Evolutionary conservation across 257 asterid species (phyloP).

Genomic region (Eucommia ulmoides): DNA sequence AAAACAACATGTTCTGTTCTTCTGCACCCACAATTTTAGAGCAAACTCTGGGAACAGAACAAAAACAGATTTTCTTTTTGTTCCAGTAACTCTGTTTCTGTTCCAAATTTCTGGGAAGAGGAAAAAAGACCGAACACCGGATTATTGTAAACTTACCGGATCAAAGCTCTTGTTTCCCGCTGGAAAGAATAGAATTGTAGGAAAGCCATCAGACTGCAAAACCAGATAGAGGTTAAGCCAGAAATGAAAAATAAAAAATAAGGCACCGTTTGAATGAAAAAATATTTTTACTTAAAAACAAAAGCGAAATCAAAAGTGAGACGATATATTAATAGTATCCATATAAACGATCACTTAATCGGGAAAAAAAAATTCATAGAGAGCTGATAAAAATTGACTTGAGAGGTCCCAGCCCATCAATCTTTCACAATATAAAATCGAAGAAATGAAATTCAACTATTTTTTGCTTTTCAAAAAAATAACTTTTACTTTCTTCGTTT

Average conservation of each 20-base stretch:
- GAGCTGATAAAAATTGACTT: too few species aligned
- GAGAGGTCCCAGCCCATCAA: too few species aligned
- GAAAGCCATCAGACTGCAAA: slow-evolving; percentile 83
- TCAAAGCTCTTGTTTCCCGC: slow-evolving; percentile 73
- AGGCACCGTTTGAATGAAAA: background rate
- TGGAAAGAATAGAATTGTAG: slow-evolving; percentile 86
- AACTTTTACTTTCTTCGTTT: too few species aligned
- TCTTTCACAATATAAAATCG: too few species aligned
- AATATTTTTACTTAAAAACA: background rate
- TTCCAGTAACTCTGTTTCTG: too few species aligned
- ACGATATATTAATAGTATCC: background rate
- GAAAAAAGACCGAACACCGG: background rate
- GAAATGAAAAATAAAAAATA: background rate
- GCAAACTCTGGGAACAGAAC: too few species aligned
- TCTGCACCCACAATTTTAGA: too few species aligned
- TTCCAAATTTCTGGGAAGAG: background rate
- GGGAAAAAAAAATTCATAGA: too few species aligned
- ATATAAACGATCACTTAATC: background rate
- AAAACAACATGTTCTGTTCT: too few species aligned
- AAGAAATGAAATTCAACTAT: too few species aligned
- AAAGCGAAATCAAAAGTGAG: background rate
- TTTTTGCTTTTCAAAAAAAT: too few species aligned
- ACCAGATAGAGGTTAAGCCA: background rate
- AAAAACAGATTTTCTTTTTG: too few species aligned
- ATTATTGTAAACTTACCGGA: slow-evolving; percentile 73